Conservation (phyloP, 495 filamentous ascomycete species). For the Sordaria brevicollis region DNA sequence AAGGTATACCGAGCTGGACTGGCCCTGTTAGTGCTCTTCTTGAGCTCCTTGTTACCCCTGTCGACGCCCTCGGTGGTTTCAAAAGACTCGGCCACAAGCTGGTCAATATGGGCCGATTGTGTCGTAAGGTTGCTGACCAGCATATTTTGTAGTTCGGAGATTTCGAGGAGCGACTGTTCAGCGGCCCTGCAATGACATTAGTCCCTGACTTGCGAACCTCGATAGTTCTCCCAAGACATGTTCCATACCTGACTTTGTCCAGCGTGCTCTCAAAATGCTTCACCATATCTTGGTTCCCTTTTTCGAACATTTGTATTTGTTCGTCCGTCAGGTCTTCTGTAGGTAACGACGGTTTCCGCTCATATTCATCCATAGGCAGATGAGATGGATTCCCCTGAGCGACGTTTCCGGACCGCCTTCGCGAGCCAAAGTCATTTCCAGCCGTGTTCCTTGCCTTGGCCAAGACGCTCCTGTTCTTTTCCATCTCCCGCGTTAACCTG, state of each 20-base stretch:
- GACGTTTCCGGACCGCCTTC: background rate
- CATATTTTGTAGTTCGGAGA: conserved; percentile 82
- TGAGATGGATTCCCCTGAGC: conserved; percentile 7
- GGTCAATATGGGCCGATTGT: conserved; percentile 78
- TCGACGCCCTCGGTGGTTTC: conserved; percentile 77
- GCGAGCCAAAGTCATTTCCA: background rate
- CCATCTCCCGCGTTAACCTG: conserved; percentile 68
- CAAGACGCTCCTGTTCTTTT: conserved; percentile 79
- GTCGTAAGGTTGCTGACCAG: conserved; percentile 74
- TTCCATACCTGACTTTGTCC: conserved; percentile 75
- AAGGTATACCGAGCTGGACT: conserved; percentile 87
- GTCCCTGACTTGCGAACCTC: background rate
- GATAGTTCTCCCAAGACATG: background rate
- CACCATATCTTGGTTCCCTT: conserved; percentile 87
- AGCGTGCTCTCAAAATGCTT: conserved; percentile 84
- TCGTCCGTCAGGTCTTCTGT: conserved; percentile 62
- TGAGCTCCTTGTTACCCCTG: conserved; percentile 82
- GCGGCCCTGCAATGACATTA: conserved; percentile 51
- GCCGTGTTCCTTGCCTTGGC: conserved; percentile 46
- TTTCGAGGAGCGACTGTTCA: conserved; percentile 84
- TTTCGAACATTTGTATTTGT: conserved; percentile 84
- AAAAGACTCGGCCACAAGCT: conserved; percentile 76
- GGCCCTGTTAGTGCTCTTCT: conserved; percentile 65
- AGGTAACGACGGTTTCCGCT: conserved; percentile 22
- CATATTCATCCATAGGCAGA: conserved; percentile 26